Base-by-base conservation (phyloP, 805 yeast species). In the Metschnikowia sp. region DNA sequence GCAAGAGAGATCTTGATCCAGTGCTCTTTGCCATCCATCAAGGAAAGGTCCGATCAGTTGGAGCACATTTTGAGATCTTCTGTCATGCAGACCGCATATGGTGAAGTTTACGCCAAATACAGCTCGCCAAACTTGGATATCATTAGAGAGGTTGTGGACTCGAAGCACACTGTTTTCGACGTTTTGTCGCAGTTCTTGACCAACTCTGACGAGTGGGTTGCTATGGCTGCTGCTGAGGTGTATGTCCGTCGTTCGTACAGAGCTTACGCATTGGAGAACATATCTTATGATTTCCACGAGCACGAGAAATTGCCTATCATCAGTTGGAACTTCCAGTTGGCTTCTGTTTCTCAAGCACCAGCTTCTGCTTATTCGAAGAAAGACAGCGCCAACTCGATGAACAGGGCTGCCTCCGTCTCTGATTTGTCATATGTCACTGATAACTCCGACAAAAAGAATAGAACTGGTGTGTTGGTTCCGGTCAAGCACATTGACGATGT, bases 1-100 rank as follows among this genome's bases (percentile, higher is more conserved):
- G 97, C 98, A 1, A 83, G 98, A 65, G 99, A 95, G 72, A 86
- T 95, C 50, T 79, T 94, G 61, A 94, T 94, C 61, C 96, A 91
- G 76, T 94, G 97, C 66, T 89, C 98, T 30, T 77, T 94, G 71
- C 99, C 99, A 34, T 90, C 98, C 3, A 84, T 90, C 53, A 83
- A 88, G 68, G 99, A 94, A 72, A 84, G 98, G 74, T 85, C 96
- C 31, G 97, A 92, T 67, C 99, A 95, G 74, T 79, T 94, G 63
- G 98, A 95, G 74, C 97, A 92, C 67, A 94, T 94, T 59, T 78
- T 94, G 69, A 83, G 89, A 68, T 82, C 95, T 9, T 84, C 97
- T 33, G 98, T 94, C 41, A 87, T 91, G 58, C 90, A 87, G 59
- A 81, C 95, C 31, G 79, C 84, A 29, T 94, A 91, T 62, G 99